These are phyloP conservation scores for Heliocybe sulcata DNA, from an alignment of 1,284 basidiomycete species.

Conservation along the genomic window DNA sequence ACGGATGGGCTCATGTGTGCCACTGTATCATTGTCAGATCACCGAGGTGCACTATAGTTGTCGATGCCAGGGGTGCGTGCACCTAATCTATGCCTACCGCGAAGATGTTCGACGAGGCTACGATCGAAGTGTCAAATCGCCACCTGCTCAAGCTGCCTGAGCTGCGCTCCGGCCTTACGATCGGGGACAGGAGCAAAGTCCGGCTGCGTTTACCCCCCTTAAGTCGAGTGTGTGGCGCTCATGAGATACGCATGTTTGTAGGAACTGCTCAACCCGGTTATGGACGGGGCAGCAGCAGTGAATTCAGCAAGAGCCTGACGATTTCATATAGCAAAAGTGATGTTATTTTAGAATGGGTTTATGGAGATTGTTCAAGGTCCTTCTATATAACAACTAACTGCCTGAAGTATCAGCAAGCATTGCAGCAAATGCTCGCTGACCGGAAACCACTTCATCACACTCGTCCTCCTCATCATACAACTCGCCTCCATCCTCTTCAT, in stretches of 20 bases:
- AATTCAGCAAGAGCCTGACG: too few relatives aligned
- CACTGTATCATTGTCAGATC: too few relatives aligned
- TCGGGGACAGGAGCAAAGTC: conserved; percentile 68
- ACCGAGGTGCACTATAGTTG: too few relatives aligned
- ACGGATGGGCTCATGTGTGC: neutral
- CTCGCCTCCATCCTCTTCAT: neutral
- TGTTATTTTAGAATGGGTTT: too few relatives aligned
- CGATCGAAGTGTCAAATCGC: conserved; percentile 54
- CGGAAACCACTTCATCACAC: neutral
- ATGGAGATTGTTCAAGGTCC: too few relatives aligned
- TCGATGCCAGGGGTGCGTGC: conserved; percentile 42
- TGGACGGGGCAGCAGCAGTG: too few relatives aligned
- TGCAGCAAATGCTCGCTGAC: neutral
- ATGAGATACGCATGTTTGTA: neutral
- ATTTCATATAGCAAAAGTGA: too few relatives aligned
- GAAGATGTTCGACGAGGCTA: conserved; percentile 82
- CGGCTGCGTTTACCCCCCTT: conserved; percentile 15
- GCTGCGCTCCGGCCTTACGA: conserved; percentile 58
- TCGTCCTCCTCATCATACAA: neutral
- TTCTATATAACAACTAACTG: too few relatives aligned
- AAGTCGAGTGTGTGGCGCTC: neutral
- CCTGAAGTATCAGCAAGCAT: too few relatives aligned
- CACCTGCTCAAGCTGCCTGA: conserved; percentile 67
- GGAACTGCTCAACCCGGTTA: neutral
- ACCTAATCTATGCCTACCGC: neutral